Percentiles rank a stretch among this genome's conserved stretches.
phyloP scores from a whole-genome alignment of 2,329 filamentous ascomycete genomes.

The Aureobasidium sp. region DNA sequence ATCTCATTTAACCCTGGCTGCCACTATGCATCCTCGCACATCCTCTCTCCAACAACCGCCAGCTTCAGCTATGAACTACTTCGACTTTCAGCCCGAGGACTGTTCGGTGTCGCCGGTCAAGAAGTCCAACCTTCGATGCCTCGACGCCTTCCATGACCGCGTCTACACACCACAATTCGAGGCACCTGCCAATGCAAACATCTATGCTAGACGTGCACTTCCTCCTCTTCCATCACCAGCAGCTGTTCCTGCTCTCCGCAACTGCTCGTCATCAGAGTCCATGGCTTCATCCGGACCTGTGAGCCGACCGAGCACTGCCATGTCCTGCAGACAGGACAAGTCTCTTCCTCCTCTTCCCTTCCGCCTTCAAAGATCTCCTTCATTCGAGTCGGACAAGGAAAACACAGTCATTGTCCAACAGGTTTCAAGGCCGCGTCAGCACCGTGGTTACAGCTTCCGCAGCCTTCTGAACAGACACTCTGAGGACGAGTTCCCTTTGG shows the following conservation, averaged over 20 bases:
- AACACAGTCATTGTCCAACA: conserved; percentile 10
- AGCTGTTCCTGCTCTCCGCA: conserved; percentile 18
- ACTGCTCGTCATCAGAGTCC: conserved; percentile 23
- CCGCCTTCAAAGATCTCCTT: conserved; percentile 23
- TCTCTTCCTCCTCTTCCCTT: conserved; percentile 24
- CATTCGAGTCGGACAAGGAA: conserved; percentile 23
- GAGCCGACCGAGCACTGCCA: conserved; percentile 20
- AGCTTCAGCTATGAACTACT: conserved; percentile 19
- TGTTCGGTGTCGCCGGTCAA: conserved; percentile 21
- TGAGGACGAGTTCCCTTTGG: conserved; percentile 16
- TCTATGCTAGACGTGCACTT: conserved; percentile 25
- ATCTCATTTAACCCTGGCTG: conserved; percentile 10
- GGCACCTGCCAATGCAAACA: conserved; percentile 24
- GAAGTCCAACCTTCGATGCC: conserved; percentile 22
- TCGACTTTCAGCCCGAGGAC: conserved; percentile 17
- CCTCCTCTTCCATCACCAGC: conserved; percentile 24
- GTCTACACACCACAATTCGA: conserved; percentile 22
- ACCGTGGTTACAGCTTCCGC: conserved; percentile 26
- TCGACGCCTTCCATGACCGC: conserved; percentile 25
- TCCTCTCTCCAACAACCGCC: conserved; percentile 20
- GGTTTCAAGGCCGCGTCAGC: conserved; percentile 22
- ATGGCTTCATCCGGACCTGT: conserved; percentile 20
- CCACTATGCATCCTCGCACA: conserved; percentile 19
- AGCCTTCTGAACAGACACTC: conserved; percentile 24
- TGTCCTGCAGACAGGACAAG: conserved; percentile 22